These are phyloP conservation scores for Fusarium haematococcum DNA, from an alignment of 2,329 filamentous ascomycete genomes.

Conservation along the genomic window DNA sequence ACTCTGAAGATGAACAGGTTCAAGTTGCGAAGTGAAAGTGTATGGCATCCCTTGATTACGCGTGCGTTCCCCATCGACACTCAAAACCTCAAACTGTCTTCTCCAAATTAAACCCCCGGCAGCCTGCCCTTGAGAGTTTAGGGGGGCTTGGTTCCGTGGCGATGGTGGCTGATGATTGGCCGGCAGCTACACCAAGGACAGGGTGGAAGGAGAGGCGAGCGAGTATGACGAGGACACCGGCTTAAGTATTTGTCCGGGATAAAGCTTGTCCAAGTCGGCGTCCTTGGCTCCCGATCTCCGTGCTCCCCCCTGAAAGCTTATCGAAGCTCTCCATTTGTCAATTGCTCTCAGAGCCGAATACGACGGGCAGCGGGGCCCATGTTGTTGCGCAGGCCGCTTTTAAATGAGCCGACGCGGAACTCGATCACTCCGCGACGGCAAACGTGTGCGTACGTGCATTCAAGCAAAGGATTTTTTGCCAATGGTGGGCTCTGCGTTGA, in stretches of 20 bases:
- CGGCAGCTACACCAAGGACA: neutral
- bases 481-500: constrained; percentile 18
- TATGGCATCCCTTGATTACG: constrained; percentile 35
- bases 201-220: neutral
- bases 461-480: neutral
- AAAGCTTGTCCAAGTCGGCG: constrained; percentile 1
- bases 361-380: constrained; percentile 21
- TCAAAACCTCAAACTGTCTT: constrained; percentile 38
- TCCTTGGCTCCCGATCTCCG: constrained; percentile 15
- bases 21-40: neutral
- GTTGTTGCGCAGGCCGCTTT: constrained; percentile 6
- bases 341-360: constrained; percentile 22
- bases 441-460: neutral
- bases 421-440: constrained; percentile 34
- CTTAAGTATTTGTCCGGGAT: constrained; percentile 27
- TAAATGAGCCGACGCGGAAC: constrained; percentile 39
- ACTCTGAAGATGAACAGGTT: neutral
- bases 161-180: constrained; percentile 24
- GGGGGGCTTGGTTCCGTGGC: constrained; percentile 23
- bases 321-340: constrained; percentile 18
- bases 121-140: neutral
- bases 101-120: constrained; percentile 20
- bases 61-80: constrained; percentile 17
- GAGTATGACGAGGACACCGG: constrained; percentile 7
- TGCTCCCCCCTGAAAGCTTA: constrained; percentile 1